These are phyloP conservation scores for Hypsizygus marmoreus DNA, from an alignment of 768 basidiomycete species.

Conservation along the genomic window DNA sequence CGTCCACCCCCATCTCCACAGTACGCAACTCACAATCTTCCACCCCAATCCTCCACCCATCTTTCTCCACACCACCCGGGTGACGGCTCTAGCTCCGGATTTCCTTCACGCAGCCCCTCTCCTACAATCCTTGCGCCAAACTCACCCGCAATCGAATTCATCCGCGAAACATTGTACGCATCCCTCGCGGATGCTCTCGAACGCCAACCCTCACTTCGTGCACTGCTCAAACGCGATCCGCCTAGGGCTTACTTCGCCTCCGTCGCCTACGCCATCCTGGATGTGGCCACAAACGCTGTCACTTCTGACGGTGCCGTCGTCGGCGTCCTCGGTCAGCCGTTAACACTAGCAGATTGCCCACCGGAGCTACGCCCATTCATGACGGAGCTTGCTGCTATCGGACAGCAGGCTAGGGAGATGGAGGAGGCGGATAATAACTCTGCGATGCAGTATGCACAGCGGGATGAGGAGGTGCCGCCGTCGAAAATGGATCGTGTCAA, in stretches of 20 bases:
- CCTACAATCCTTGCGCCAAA: conserved; percentile 46
- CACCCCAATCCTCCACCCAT: conserved; percentile 27
- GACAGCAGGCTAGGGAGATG: conserved; percentile 48
- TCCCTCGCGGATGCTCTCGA: conserved; percentile 73
- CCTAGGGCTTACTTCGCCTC: conserved; percentile 79
- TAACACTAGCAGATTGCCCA: conserved; percentile 67
- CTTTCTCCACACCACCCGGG: conserved; percentile 29
- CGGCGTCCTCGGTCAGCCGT: conserved; percentile 56
- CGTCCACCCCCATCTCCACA: conserved; percentile 15
- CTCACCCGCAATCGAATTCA: conserved; percentile 71
- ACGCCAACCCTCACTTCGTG: conserved; percentile 51
- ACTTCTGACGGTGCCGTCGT: conserved; percentile 52
- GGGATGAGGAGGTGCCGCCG: conserved; percentile 34
- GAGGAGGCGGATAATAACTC: conserved; percentile 53
- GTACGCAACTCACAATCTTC: conserved; percentile 19
- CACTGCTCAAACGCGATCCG: conserved; percentile 61
- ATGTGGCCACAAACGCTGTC: conserved; percentile 56
- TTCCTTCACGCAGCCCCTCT: conserved; percentile 31
- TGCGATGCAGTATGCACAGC: conserved; percentile 46
- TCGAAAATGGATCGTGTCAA: conserved; percentile 62
- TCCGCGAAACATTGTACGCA: conserved; percentile 87
- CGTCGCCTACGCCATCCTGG: conserved; percentile 71
- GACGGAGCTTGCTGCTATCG: conserved; percentile 59
- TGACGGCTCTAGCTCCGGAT: conserved; percentile 13
- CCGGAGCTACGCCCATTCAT: conserved; percentile 67